These are phyloP conservation scores for Achlya hypogyna DNA, from an alignment of 352 stramenopile genomes.

Conservation along the genomic window DNA sequence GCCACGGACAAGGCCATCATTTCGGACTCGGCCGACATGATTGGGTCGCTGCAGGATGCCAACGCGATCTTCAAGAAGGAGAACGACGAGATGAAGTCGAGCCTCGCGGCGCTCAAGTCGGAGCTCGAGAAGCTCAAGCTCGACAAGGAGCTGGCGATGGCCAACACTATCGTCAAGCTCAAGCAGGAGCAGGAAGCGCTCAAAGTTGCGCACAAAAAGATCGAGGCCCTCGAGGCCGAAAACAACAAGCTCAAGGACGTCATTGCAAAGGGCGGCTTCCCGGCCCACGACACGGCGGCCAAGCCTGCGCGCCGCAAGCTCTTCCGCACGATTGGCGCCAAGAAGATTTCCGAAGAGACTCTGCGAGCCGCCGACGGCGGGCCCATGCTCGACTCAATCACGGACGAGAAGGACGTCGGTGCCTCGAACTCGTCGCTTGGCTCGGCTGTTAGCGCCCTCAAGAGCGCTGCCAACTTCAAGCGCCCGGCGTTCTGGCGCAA, in stretches of 20 bases:
- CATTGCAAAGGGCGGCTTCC: conserved; percentile 12
- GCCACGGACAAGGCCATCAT: conserved; percentile 45
- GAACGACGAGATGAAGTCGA: conserved; percentile 63
- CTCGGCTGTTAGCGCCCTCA: conserved; percentile 53
- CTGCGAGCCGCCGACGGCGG: conserved; percentile 21
- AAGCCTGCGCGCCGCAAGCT: conserved; percentile 46
- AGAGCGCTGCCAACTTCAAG: conserved; percentile 52
- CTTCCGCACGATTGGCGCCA: conserved; percentile 77
- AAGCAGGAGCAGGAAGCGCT: conserved; percentile 63
- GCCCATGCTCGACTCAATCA: conserved; percentile 70
- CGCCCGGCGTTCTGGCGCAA: conserved; percentile 66
- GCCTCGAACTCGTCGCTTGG: conserved; percentile 41
- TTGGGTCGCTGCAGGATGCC: conserved; percentile 68
- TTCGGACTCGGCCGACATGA: conserved; percentile 73
- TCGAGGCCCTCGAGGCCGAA: conserved; percentile 52
- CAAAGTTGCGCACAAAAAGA: conserved; percentile 67
- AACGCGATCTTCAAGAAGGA: conserved; percentile 71
- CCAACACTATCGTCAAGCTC: conserved; percentile 62
- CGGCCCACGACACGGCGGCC: conserved; percentile 24
- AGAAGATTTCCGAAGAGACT: conserved; percentile 36
- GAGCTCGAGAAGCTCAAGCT: conserved; percentile 67
- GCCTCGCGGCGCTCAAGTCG: conserved; percentile 47
- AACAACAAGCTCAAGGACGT: conserved; percentile 63
- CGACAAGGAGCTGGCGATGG: conserved; percentile 69
- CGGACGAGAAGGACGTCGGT: conserved; percentile 51